Evolutionary conservation across 1,139 yeast species (phyloP).

Genomic region (Kodamaea alishanica): DNA sequence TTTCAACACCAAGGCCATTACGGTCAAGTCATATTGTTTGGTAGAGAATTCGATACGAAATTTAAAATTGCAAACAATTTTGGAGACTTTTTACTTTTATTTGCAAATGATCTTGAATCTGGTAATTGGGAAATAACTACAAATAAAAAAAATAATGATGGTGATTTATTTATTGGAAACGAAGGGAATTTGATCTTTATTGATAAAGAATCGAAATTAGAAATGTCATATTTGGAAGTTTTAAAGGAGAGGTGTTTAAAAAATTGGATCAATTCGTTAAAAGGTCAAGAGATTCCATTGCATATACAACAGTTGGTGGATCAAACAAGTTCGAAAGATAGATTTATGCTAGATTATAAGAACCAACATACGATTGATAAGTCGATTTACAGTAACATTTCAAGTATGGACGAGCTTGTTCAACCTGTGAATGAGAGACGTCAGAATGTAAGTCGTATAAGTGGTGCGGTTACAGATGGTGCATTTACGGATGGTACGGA

Average conservation of each 20-base stretch:
- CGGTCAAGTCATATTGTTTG: conserved; percentile 87
- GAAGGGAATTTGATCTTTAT: conserved; percentile 72
- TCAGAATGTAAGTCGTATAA: neutral
- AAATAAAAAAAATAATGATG: conserved; percentile 40
- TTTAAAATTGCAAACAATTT: conserved; percentile 75
- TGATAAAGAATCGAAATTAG: conserved; percentile 45
- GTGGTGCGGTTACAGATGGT: too few relatives aligned
- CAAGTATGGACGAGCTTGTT: conserved; percentile 14
- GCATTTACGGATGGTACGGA: too few relatives aligned
- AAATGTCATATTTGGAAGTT: conserved; percentile 63
- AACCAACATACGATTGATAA: conserved; percentile 24
- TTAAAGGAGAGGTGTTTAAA: conserved; percentile 37
- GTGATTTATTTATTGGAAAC: conserved; percentile 54
- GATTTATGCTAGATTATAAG: conserved; percentile 11
- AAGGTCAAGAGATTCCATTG: conserved; percentile 7
- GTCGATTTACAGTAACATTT: conserved; percentile 27
- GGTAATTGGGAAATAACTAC: conserved; percentile 70
- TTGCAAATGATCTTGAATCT: conserved; percentile 79
- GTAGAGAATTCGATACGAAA: conserved; percentile 85
- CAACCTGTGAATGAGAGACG: conserved; percentile 7
- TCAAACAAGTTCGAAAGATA: conserved; percentile 21
- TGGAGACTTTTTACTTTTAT: conserved; percentile 76
- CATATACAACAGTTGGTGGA: conserved; percentile 18
- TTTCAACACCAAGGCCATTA: conserved; percentile 52
- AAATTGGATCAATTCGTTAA: conserved; percentile 31